Percentiles rank a stretch among this genome's conserved stretches.
Conservation (phyloP, 129 eudicot species). For the Silybum marianum region DNA sequence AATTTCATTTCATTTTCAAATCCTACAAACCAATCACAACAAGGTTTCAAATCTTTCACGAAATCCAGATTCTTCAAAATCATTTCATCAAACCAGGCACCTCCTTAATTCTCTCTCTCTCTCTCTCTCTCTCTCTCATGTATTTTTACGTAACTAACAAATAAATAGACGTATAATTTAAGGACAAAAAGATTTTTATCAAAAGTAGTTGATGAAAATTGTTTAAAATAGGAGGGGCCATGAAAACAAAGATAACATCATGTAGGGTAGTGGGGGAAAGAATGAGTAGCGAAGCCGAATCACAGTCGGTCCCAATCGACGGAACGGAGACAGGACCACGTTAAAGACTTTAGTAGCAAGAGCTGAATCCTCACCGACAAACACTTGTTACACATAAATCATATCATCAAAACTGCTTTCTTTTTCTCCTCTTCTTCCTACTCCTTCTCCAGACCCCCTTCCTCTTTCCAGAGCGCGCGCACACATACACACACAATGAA, state of each 20-base stretch:
- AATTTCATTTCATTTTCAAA: too few relatives aligned
- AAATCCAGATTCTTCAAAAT: too few relatives aligned
- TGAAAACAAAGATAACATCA: background rate
- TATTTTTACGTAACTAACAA: too few relatives aligned
- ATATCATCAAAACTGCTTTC: conserved; percentile 5
- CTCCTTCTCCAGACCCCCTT: background rate
- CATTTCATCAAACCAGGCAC: too few relatives aligned
- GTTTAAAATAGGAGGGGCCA: background rate
- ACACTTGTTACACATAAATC: conserved; percentile 6
- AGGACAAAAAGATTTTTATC: too few relatives aligned
- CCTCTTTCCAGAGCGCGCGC: background rate
- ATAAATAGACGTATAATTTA: too few relatives aligned
- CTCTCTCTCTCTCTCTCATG: too few relatives aligned
- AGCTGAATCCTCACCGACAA: conserved; percentile 20
- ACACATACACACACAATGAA: background rate
- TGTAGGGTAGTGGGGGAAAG: background rate
- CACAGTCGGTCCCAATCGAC: background rate
- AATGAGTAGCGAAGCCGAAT: background rate
- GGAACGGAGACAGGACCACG: background rate
- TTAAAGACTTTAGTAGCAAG: background rate
- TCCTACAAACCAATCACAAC: too few relatives aligned
- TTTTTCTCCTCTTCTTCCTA: background rate
- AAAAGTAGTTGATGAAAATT: too few relatives aligned
- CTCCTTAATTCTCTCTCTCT: too few relatives aligned
- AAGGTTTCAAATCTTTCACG: too few relatives aligned